Evolutionary conservation across 192 early-diverging fungal genomes (phyloP), one percentile per base, ranked within the genome.

Genomic region (Gigaspora rosea): DNA sequence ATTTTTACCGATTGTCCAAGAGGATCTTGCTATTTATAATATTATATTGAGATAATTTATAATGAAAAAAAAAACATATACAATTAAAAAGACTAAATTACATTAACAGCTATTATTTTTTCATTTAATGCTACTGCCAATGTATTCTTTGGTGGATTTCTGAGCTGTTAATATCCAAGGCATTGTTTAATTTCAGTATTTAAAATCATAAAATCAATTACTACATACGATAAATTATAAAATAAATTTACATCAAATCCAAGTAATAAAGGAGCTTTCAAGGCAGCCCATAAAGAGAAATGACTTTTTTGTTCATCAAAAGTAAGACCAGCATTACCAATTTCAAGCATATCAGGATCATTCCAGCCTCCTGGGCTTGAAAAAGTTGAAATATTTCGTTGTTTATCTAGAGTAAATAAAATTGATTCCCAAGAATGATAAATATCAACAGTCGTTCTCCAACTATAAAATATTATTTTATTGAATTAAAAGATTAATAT

Each of bases 251-350:
- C 81, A 76, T 88, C 83, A 75, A 82, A 86, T 54, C 88, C 89
- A 48, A 91, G 80, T 69, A 91, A 83, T 41, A 91, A 73, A 6
- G 90, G 90, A 16, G 82, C 68, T 67, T 89, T 90, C 79, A 90
- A 81, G 32, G 85, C 85, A 12, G 85, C 74, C 90, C 90, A 91
- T 11, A 88, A 62, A 8, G 68, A 71, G n/a, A 71, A 71, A 35
- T 71, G 68, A 49, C 48, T 71, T 71, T 71, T 71, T 12, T 81
- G 57, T 58, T 81, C 76, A 36, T 81, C 77, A 16, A 41, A n/a
- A 6, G 80, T 80, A 80, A 88, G 84, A 41, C 71, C 63, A 47
- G 83, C 83, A 51, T 87, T 85, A 35, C 89, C 90, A 63, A 88
- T 81, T 77, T 87, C 83, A 50, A 88, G 75, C 86, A 88, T 87